phyloP scores from a whole-genome alignment of 2,329 filamentous ascomycete species.

The Sclerotinia minor region DNA sequence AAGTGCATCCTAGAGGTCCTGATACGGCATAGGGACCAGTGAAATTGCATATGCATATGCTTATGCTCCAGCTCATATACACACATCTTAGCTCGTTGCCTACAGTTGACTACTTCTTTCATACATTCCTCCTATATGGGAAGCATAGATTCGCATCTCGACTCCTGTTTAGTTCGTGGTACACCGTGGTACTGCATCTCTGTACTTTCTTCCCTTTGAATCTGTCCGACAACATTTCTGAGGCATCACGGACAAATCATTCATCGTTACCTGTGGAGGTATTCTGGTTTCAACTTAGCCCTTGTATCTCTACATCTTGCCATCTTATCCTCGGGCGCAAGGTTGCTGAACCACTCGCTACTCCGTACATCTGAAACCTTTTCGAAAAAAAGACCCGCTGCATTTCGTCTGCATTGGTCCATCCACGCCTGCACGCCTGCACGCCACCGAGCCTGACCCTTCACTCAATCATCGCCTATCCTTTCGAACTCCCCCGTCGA shows the following conservation, averaged over 20 bases:
- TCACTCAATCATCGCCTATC: slow-evolving; percentile 14
- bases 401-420: slow-evolving; percentile 15
- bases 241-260: slow-evolving; percentile 21
- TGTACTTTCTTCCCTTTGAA: background rate
- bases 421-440: slow-evolving; percentile 8
- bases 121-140: background rate
- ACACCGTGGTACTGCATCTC: slow-evolving; percentile 9
- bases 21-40: slow-evolving; percentile 19
- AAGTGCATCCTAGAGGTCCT: slow-evolving; percentile 9
- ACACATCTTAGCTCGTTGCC: slow-evolving; percentile 8
- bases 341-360: slow-evolving; percentile 6
- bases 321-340: slow-evolving; percentile 25
- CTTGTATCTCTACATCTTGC: slow-evolving; percentile 9
- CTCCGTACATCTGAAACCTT: slow-evolving; percentile 23
- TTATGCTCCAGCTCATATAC: slow-evolving; percentile 17
- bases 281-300: slow-evolving; percentile 21
- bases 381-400: slow-evolving; percentile 9
- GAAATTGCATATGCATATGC: slow-evolving; percentile 22
- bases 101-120: slow-evolving; percentile 5
- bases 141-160: slow-evolving; percentile 21
- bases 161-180: background rate
- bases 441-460: slow-evolving; percentile 21
- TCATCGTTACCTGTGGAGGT: background rate
- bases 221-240: slow-evolving; percentile 7
- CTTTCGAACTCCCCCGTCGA: background rate